These are phyloP conservation scores for Calonectria pteridis DNA, from an alignment of 2,329 filamentous ascomycete genomes.

Conservation along the genomic window DNA sequence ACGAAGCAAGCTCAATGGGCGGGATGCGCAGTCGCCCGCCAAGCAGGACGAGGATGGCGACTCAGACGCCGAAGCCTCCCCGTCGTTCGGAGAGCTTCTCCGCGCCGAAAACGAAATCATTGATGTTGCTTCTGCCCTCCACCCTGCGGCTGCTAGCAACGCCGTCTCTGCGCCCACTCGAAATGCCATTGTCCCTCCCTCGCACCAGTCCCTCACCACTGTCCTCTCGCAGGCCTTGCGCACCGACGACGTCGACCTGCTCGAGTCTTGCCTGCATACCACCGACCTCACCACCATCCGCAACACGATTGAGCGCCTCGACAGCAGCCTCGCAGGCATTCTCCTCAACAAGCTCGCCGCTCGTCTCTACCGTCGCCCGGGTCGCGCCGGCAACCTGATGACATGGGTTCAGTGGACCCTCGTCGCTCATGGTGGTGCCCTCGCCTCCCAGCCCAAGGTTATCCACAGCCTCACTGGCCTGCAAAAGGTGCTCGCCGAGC, in stretches of 20 bases:
- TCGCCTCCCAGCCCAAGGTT: slow-evolving; percentile 88
- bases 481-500: slow-evolving; percentile 88
- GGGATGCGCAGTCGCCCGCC: slow-evolving; percentile 34
- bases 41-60: slow-evolving; percentile 47
- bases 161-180: slow-evolving; percentile 56
- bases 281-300: slow-evolving; percentile 82
- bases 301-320: slow-evolving; percentile 90
- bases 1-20: slow-evolving; percentile 42
- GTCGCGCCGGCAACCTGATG: slow-evolving; percentile 90
- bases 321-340: slow-evolving; percentile 83
- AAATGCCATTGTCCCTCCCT: slow-evolving; percentile 70
- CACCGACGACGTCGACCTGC: slow-evolving; percentile 89
- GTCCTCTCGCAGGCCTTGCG: slow-evolving; percentile 94
- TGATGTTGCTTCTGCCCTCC: slow-evolving; percentile 76
- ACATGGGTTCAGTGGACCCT: slow-evolving; percentile 97
- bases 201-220: slow-evolving; percentile 85
- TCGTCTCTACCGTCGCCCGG: slow-evolving; percentile 86
- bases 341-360: slow-evolving; percentile 89
- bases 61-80: slow-evolving; percentile 65
- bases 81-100: slow-evolving; percentile 90
- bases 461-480: slow-evolving; percentile 82
- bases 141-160: slow-evolving; percentile 49
- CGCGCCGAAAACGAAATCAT: slow-evolving; percentile 79
- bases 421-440: slow-evolving; percentile 89
- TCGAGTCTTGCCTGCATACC: slow-evolving; percentile 92